Conservation (phyloP, 1,284 basidiomycete species). For the Malassezia slooffiae region DNA sequence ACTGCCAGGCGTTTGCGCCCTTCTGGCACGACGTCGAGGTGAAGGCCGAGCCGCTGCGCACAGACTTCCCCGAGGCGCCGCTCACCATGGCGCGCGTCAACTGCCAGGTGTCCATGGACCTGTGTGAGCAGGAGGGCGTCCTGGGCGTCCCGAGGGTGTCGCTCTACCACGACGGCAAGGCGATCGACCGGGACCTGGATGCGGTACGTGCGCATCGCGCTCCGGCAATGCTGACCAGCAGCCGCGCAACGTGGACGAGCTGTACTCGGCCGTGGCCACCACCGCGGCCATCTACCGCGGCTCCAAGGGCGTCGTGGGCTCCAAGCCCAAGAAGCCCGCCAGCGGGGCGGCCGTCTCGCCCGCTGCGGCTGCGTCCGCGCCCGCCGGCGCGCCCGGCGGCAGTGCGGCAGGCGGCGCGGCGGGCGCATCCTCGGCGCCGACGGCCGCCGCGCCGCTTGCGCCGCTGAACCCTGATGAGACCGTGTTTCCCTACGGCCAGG, state of each 20-base stretch:
- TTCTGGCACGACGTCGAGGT: slow-evolving; percentile 65
- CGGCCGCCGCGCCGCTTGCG: too few species aligned
- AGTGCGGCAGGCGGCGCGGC: too few species aligned
- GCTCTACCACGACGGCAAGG: slow-evolving; percentile 34
- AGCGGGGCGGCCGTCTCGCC: too few species aligned
- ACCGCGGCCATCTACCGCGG: neutral
- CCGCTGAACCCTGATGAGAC: slow-evolving; percentile 11
- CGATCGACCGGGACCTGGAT: slow-evolving; percentile 20
- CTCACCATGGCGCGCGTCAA: slow-evolving; percentile 41
- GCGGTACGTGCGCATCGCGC: slow-evolving; percentile 28
- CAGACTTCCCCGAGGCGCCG: slow-evolving; percentile 44
- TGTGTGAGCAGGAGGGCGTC: slow-evolving; percentile 35
- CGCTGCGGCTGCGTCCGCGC: too few species aligned
- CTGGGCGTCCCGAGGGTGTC: slow-evolving; percentile 23
- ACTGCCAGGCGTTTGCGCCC: slow-evolving; percentile 66
- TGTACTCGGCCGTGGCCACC: neutral
- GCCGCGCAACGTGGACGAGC: neutral
- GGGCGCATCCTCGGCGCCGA: too few species aligned
- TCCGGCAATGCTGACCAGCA: neutral
- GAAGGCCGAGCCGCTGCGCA: slow-evolving; percentile 54
- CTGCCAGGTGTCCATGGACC: slow-evolving; percentile 27
- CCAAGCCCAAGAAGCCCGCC: too few species aligned
- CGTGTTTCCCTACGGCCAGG: too few species aligned
- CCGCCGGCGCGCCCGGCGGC: too few species aligned
- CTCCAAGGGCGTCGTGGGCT: neutral